Evolutionary conservation across 73 alveolate species (phyloP).

Genomic region (Paramecium primaurelia): DNA sequence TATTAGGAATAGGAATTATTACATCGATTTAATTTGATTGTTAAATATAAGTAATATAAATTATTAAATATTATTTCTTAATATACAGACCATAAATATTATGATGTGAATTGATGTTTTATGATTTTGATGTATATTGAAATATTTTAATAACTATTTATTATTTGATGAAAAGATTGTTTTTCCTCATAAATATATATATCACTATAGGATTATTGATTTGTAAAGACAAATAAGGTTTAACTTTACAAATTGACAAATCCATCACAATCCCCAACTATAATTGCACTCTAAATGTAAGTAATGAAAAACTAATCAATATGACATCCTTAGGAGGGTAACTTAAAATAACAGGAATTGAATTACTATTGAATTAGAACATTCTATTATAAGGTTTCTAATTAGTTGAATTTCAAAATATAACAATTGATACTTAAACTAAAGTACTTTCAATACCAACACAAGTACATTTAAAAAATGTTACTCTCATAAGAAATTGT

Average conservation of each 20-base stretch:
- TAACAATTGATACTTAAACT: neutral
- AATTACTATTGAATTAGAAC: neutral
- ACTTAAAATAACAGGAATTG: neutral
- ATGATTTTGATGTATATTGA: constrained; percentile 20
- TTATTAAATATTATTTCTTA: neutral
- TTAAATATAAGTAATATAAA: neutral
- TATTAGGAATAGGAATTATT: neutral
- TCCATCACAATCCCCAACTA: neutral
- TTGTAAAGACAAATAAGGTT: neutral
- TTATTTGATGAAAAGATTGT: constrained; percentile 20
- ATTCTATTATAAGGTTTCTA: neutral
- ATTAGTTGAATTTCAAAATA: neutral
- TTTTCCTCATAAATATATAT: neutral
- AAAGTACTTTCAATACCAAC: neutral
- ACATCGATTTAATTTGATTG: neutral
- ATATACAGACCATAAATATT: neutral
- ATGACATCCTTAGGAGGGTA: neutral
- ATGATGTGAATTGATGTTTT: neutral
- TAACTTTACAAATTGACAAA: neutral
- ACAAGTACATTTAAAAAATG: neutral
- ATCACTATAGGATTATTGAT: neutral
- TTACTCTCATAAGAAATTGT: neutral
- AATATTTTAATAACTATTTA: neutral
- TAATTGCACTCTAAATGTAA: neutral
- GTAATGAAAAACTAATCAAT: neutral